Percentiles rank a stretch among this genome's conserved stretches.
Conservation (phyloP, 2,329 filamentous ascomycete genomes). For the Ambrosiella beaveri region DNA sequence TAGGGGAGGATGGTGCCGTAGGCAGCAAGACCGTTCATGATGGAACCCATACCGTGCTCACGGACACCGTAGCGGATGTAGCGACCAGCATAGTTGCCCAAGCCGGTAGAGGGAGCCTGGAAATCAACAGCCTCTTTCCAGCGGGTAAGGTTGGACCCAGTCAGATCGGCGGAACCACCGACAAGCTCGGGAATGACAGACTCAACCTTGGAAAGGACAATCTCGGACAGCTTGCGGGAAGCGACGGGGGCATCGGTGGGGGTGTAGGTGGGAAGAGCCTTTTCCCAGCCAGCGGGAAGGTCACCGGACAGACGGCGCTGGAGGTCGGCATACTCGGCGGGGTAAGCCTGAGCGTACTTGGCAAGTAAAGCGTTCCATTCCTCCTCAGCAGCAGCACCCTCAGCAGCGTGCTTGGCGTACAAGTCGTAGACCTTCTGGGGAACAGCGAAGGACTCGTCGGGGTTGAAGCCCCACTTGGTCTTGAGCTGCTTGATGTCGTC, state of each 20-base stretch:
- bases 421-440: slow-evolving; percentile 87
- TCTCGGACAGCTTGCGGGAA: slow-evolving; percentile 92
- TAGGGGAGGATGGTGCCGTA: slow-evolving; percentile 93
- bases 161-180: slow-evolving; percentile 93
- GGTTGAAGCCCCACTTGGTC: slow-evolving; percentile 89
- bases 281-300: slow-evolving; percentile 93
- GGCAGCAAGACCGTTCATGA: slow-evolving; percentile 87
- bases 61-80: slow-evolving; percentile 88
- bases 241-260: slow-evolving; percentile 69
- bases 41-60: slow-evolving; percentile 81
- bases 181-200: slow-evolving; percentile 71
- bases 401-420: slow-evolving; percentile 68
- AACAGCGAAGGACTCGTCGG: slow-evolving; percentile 79
- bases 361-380: slow-evolving; percentile 90
- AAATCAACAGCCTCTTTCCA: slow-evolving; percentile 97
- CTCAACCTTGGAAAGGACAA: slow-evolving; percentile 77
- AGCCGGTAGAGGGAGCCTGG: slow-evolving; percentile 71
- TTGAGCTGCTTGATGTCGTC: slow-evolving; percentile 92
- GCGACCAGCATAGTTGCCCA: slow-evolving; percentile 79
- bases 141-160: slow-evolving; percentile 93
- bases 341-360: slow-evolving; percentile 68
- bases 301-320: slow-evolving; percentile 62
- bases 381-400: slow-evolving; percentile 76
- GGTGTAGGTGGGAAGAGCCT: slow-evolving; percentile 79
- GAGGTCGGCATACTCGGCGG: slow-evolving; percentile 65